Evolutionary conservation across 768 basidiomycete species (phyloP).

Genomic region (Amanita brunnescens): DNA sequence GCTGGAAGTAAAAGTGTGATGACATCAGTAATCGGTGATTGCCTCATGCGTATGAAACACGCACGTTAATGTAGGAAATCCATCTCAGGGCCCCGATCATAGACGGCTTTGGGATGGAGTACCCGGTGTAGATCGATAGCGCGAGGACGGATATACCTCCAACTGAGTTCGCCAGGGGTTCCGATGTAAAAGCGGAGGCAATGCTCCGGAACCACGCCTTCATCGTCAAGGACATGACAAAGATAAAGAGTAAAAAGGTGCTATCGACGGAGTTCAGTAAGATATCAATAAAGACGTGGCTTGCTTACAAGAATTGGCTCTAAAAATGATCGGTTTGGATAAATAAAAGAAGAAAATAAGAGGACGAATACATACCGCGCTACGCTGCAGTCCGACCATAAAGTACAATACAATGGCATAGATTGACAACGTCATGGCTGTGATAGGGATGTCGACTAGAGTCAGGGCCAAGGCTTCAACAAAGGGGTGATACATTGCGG

Average conservation of each 20-base stretch:
- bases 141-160: constrained; percentile 32
- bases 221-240: constrained; percentile 54
- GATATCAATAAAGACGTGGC: background rate
- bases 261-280: constrained; percentile 23
- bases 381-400: constrained; percentile 45
- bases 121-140: constrained; percentile 23
- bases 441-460: constrained; percentile 53
- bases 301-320: constrained; percentile 57
- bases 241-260: constrained; percentile 48
- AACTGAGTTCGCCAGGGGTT: constrained; percentile 54
- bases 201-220: constrained; percentile 68
- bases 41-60: constrained; percentile 7
- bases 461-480: constrained; percentile 42
- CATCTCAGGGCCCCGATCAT: constrained; percentile 66
- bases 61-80: constrained; percentile 56
- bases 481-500: constrained; percentile 47
- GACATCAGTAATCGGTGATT: background rate
- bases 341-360: too few relatives aligned
- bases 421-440: constrained; percentile 32
- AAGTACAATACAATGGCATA: constrained; percentile 56
- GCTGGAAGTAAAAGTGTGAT: background rate
- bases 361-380: constrained; percentile 19
- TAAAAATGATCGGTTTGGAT: background rate
- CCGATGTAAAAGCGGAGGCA: constrained; percentile 48
- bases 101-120: constrained; percentile 43